Conservation (phyloP, 345 rosid genomes). For the Euphorbia lathyris region DNA sequence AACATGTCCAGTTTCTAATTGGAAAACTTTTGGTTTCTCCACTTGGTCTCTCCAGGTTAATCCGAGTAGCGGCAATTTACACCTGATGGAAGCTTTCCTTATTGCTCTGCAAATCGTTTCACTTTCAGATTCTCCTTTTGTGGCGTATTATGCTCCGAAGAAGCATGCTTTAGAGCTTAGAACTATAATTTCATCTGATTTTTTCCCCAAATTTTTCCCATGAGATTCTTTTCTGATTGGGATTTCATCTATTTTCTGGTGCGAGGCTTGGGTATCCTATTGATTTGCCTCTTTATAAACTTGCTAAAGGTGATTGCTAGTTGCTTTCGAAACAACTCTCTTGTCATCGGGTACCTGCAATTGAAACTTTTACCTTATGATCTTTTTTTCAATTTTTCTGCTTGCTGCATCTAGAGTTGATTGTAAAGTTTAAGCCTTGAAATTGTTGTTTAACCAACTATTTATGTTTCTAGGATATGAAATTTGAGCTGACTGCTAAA, state of each 20-base stretch:
- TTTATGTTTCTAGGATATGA: background rate
- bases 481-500: background rate
- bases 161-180: slow-evolving; percentile 82
- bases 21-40: slow-evolving; percentile 74
- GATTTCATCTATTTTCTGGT: slow-evolving; percentile 77
- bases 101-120: slow-evolving; percentile 58
- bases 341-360: slow-evolving; percentile 65
- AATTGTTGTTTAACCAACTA: background rate
- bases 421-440: background rate
- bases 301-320: slow-evolving; percentile 54
- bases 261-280: slow-evolving; percentile 89
- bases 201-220: slow-evolving; percentile 50
- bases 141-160: slow-evolving; percentile 78
- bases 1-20: too few species aligned
- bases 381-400: background rate
- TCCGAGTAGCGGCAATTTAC: slow-evolving; percentile 93
- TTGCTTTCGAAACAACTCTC: slow-evolving; percentile 64
- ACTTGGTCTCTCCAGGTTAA: slow-evolving; percentile 94
- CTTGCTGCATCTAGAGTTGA: background rate
- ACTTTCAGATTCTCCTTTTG: slow-evolving; percentile 48
- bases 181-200: slow-evolving; percentile 43
- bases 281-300: slow-evolving; percentile 62
- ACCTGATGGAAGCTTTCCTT: slow-evolving; percentile 76
- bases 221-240: slow-evolving; percentile 58
- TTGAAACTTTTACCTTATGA: background rate